Conservation (phyloP, 164 flowering plant species). For the Liquidambar formosana region DNA sequence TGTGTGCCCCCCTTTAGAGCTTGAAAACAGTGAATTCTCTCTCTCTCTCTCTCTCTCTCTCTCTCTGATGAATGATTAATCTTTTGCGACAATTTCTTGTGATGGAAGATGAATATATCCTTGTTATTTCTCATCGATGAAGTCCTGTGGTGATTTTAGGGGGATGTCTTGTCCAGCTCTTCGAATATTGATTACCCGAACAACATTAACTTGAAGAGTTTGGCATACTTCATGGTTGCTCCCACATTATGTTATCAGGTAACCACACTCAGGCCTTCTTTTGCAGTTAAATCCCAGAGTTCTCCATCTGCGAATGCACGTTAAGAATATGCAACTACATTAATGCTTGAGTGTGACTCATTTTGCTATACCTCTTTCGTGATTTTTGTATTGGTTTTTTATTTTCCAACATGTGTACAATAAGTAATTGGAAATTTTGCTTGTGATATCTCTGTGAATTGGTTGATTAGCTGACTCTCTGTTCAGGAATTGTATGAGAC, state of each 20-base stretch:
- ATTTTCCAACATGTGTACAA: background rate
- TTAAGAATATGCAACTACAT: background rate
- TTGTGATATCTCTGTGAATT: background rate
- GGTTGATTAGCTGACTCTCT: background rate
- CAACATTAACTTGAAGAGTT: slow-evolving; percentile 58
- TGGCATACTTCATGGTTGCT: slow-evolving; percentile 93
- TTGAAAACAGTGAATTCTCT: background rate
- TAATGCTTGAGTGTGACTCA: background rate
- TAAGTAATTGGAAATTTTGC: too few relatives aligned
- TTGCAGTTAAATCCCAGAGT: background rate
- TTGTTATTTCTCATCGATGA: background rate
- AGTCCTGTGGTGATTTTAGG: slow-evolving; percentile 38
- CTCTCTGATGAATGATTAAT: background rate
- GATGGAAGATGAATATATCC: background rate
- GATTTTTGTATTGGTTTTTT: background rate
- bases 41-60: background rate
- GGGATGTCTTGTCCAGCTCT: slow-evolving; percentile 31
- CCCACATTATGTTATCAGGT: slow-evolving; percentile 99
- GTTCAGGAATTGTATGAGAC: background rate
- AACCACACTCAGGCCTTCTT: slow-evolving; percentile 1
- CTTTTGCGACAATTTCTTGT: background rate
- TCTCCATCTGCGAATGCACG: background rate
- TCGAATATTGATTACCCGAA: slow-evolving; percentile 36
- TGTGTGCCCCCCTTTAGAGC: too few relatives aligned
- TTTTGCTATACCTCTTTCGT: background rate